Conservation (phyloP, 1,284 basidiomycete species). For the Marasmius tenuissimus region DNA sequence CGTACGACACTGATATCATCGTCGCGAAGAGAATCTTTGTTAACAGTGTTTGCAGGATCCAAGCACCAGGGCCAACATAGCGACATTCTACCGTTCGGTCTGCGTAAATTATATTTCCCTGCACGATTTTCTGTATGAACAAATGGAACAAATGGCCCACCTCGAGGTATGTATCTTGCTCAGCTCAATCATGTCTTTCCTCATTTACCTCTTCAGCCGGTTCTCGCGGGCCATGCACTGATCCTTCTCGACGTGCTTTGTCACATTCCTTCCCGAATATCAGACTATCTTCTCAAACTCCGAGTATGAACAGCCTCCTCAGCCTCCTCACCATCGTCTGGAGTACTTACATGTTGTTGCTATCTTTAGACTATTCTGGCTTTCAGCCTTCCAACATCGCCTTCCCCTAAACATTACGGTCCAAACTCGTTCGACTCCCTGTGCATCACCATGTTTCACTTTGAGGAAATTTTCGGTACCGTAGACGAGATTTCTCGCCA, state of each 20-base stretch:
- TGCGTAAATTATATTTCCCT: constrained; percentile 33
- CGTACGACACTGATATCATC: constrained; percentile 17
- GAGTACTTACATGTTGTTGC: not conserved
- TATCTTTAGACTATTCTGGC: constrained; percentile 27
- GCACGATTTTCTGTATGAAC: constrained; percentile 23
- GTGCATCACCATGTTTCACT: constrained; percentile 28
- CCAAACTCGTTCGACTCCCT: constrained; percentile 27
- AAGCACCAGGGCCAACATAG: constrained; percentile 24
- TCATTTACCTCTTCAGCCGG: constrained; percentile 13
- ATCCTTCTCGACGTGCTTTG: constrained; percentile 28
- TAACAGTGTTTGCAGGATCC: constrained; percentile 20
- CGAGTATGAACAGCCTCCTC: constrained; percentile 19
- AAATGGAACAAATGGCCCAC: constrained; percentile 9
- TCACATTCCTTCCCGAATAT: constrained; percentile 28
- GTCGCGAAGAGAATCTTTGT: not conserved
- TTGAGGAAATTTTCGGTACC: constrained; percentile 27
- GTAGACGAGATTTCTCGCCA: constrained; percentile 35
- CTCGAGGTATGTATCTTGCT: constrained; percentile 17
- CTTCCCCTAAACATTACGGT: not conserved
- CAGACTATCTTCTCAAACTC: constrained; percentile 28
- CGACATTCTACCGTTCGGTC: constrained; percentile 32
- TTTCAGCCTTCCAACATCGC: constrained; percentile 25
- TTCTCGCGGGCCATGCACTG: constrained; percentile 20
- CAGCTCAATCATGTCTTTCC: not conserved
- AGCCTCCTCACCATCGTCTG: not conserved